These are phyloP conservation scores for Trypanosoma avium DNA, from an alignment of 208 protist genomes.

Conservation along the genomic window DNA sequence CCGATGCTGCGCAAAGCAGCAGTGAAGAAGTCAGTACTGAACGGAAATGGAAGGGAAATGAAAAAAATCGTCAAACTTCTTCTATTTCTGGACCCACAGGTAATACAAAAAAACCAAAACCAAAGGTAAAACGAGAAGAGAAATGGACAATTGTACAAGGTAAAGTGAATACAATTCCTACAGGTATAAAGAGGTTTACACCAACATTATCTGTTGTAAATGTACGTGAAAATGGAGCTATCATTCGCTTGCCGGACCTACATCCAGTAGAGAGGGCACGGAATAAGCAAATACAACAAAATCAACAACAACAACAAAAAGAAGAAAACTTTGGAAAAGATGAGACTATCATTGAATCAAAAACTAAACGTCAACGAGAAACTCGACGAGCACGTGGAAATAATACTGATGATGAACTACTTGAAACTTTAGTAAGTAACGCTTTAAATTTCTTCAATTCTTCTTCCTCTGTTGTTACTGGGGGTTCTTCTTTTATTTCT, in stretches of 20 bases:
- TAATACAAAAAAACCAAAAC: slow-evolving; percentile 10
- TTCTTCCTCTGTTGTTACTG: neutral
- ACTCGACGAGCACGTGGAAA: neutral
- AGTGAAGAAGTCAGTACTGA: neutral
- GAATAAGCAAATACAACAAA: slow-evolving; percentile 19
- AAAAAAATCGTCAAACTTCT: neutral
- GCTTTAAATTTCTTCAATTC: neutral
- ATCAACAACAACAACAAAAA: slow-evolving; percentile 11
- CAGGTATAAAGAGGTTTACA: slow-evolving; percentile 2
- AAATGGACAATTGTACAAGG: slow-evolving; percentile 32
- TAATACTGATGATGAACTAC: slow-evolving; percentile 22
- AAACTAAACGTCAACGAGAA: slow-evolving; percentile 21
- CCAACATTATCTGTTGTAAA: neutral
- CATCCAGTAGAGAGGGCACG: slow-evolving; percentile 1
- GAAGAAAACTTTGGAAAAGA: neutral
- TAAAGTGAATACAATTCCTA: neutral
- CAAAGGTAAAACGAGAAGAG: slow-evolving; percentile 19
- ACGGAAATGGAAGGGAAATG: neutral
- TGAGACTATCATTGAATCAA: slow-evolving; percentile 19
- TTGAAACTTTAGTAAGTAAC: slow-evolving; percentile 16
- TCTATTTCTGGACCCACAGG: neutral
- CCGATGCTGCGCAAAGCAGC: neutral
- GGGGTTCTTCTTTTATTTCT: neutral
- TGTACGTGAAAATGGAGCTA: slow-evolving; percentile 11
- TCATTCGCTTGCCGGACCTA: slow-evolving; percentile 4